Percentiles rank a stretch among this genome's conserved stretches.
These are phyloP conservation scores for Scutellaria barbata DNA, from an alignment of 257 asterid genomes.

Conservation along the genomic window DNA sequence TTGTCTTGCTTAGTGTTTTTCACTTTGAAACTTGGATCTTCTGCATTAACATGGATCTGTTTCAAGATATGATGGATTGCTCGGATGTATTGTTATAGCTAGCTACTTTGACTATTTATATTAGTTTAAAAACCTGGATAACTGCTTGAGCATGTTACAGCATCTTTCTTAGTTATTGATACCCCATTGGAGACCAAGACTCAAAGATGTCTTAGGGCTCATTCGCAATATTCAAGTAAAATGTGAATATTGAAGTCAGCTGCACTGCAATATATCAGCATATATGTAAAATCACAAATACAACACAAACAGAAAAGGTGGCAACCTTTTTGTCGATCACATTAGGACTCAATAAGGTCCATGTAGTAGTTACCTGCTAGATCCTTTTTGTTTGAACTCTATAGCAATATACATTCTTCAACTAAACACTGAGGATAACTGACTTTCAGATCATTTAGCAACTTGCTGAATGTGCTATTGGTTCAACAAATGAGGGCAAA, in stretches of 20 bases:
- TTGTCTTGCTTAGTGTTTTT: slow-evolving; percentile 12
- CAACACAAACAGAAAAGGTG: background rate
- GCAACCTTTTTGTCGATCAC: slow-evolving; percentile 1
- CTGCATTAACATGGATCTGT: background rate
- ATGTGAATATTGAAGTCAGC: slow-evolving; percentile 9
- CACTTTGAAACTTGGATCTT: slow-evolving; percentile 10
- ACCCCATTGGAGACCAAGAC: background rate
- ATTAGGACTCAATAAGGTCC: slow-evolving; percentile 2
- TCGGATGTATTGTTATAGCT: background rate
- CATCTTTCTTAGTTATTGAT: slow-evolving; percentile 18
- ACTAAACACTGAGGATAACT: background rate
- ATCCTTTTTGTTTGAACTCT: background rate
- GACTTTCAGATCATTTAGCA: background rate
- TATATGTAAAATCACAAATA: slow-evolving; percentile 13
- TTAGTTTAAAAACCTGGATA: background rate
- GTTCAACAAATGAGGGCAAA: slow-evolving; percentile 4
- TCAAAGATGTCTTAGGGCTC: background rate
- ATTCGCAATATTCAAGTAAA: background rate
- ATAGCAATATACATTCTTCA: background rate
- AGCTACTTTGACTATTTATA: slow-evolving; percentile 4
- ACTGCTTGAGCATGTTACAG: slow-evolving; percentile 19
- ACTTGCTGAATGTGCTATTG: background rate
- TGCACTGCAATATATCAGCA: background rate
- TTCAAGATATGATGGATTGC: background rate
- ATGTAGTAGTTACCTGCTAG: slow-evolving; percentile 4